These are phyloP conservation scores for Venturia effusa DNA, from an alignment of 2,329 filamentous ascomycete species.

Conservation along the genomic window DNA sequence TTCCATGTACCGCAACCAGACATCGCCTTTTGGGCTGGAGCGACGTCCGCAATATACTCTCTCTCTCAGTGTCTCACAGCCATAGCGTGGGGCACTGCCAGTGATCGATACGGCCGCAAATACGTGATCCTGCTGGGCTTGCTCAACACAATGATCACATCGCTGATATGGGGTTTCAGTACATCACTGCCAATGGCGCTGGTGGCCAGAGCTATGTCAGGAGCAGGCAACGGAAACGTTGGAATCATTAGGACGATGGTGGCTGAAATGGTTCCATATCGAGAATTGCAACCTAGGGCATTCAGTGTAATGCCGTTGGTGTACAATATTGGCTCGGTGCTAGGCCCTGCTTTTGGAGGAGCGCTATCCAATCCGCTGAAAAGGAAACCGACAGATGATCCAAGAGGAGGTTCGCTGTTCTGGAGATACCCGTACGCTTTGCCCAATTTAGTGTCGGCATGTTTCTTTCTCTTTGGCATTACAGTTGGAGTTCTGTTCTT, in stretches of 20 bases:
- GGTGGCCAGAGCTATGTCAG: conserved; percentile 62
- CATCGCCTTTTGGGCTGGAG: conserved; percentile 59
- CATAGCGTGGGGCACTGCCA: conserved; percentile 79
- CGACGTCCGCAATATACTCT: conserved; percentile 78
- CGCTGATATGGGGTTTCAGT: conserved; percentile 75
- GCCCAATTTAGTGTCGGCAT: conserved; percentile 68
- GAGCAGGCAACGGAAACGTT: conserved; percentile 74
- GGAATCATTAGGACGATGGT: conserved; percentile 85
- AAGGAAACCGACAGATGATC: conserved; percentile 60
- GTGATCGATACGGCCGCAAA: conserved; percentile 74
- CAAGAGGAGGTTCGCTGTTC: conserved; percentile 44
- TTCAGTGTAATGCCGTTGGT: conserved; percentile 91
- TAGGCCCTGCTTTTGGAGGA: conserved; percentile 81
- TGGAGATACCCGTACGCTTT: conserved; percentile 70
- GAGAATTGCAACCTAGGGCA: conserved; percentile 71
- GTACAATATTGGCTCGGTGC: conserved; percentile 78
- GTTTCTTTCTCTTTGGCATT: conserved; percentile 70
- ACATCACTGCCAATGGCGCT: conserved; percentile 72
- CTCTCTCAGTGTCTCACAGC: conserved; percentile 68
- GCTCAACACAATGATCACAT: conserved; percentile 70
- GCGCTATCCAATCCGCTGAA: conserved; percentile 71
- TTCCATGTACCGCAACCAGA: conserved; percentile 26
- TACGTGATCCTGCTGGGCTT: conserved; percentile 67
- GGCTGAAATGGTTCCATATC: conserved; percentile 70
- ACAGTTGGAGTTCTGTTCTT: conserved; percentile 67